A percentile compares a stretch with the other conserved stretches of the same genome.
These are phyloP conservation scores for Calophaca sinica DNA, from an alignment of 306 rosid genomes.

Conservation along the genomic window DNA sequence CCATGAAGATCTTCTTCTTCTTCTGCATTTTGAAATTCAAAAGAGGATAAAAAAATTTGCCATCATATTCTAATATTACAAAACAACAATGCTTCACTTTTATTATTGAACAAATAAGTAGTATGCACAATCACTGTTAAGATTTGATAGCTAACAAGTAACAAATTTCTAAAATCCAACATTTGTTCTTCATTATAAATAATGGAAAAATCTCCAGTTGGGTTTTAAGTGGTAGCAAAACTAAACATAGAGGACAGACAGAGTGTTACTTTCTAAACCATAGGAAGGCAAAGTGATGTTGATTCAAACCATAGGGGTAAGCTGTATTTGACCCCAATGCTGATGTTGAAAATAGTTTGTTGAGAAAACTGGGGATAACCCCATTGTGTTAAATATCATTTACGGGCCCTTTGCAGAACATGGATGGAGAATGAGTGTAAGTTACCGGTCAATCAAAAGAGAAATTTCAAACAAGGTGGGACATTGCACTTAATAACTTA, in stretches of 20 bases:
- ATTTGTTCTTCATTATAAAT: no score
- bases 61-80: neutral
- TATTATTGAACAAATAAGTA: neutral
- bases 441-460: neutral
- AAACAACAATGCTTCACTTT: neutral
- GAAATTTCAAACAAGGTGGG: neutral
- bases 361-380: neutral
- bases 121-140: neutral
- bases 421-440: conserved; percentile 4
- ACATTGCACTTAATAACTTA: no score
- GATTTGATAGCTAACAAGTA: neutral
- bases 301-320: neutral
- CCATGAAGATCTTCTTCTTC: conserved; percentile 89
- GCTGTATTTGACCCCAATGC: neutral
- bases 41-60: conserved; percentile 13
- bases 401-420: no score
- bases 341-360: neutral
- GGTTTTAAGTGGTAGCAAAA: neutral
- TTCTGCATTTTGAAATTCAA: conserved; percentile 67
- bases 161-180: no score
- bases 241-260: neutral
- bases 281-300: neutral
- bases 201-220: neutral
- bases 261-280: neutral
- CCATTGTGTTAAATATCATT: neutral